Conservation (phyloP, 805 yeast genomes). For the Barnettozyma salicaria region DNA sequence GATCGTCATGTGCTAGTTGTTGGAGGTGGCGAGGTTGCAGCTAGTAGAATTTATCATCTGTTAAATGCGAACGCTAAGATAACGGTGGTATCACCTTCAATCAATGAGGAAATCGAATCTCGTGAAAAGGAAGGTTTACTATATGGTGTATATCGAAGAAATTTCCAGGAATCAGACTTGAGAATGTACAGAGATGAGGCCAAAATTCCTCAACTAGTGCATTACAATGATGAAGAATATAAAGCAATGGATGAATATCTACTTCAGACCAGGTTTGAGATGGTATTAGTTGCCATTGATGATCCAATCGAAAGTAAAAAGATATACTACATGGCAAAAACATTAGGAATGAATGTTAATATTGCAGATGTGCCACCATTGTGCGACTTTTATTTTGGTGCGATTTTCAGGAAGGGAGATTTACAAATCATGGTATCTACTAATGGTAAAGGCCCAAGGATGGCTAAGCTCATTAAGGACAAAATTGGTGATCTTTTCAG, state of each 20-base stretch:
- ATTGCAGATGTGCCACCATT: conserved; percentile 80
- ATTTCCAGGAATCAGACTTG: conserved; percentile 43
- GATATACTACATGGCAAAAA: conserved; percentile 47
- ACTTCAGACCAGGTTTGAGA: conserved; percentile 38
- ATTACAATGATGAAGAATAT: conserved; percentile 20
- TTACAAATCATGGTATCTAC: conserved; percentile 79
- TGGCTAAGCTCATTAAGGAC: conserved; percentile 57
- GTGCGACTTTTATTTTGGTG: conserved; percentile 84
- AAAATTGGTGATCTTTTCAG: conserved; percentile 41
- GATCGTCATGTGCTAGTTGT: conserved; percentile 61
- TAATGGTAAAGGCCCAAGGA: conserved; percentile 75
- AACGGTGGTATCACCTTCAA: conserved; percentile 50
- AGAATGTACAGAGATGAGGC: conserved; percentile 38
- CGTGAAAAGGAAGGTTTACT: conserved; percentile 38
- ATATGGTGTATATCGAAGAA: conserved; percentile 35
- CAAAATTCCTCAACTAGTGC: conserved; percentile 8
- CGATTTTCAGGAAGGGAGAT: conserved; percentile 65
- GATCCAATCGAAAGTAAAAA: conserved; percentile 53
- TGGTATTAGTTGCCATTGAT: conserved; percentile 71
- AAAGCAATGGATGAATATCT: conserved; percentile 28
- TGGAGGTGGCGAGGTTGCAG: conserved; percentile 78
- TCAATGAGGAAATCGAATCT: conserved; percentile 31
- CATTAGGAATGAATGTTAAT: conserved; percentile 53
- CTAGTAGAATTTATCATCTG: conserved; percentile 60
- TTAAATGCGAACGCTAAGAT: conserved; percentile 64